These are phyloP conservation scores for Tremellales sp. DNA, from an alignment of 1,284 basidiomycete genomes.

Conservation along the genomic window DNA sequence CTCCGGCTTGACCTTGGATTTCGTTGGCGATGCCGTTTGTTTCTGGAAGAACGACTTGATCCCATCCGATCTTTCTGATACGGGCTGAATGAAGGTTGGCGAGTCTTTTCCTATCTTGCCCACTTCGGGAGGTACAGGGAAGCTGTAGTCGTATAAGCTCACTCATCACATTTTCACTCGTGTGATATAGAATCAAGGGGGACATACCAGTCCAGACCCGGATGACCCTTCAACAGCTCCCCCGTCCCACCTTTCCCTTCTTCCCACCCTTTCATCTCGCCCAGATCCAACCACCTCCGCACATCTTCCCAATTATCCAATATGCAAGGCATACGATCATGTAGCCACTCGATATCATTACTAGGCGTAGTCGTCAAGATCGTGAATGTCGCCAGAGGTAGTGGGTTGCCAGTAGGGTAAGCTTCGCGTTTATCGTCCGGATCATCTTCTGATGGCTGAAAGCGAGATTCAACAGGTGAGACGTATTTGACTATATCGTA, in stretches of 20 bases:
- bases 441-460: conserved; percentile 9
- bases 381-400: conserved; percentile 74
- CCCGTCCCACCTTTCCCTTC: conserved; percentile 51
- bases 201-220: conserved; percentile 68
- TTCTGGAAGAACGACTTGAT: conserved; percentile 83
- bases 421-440: conserved; percentile 26
- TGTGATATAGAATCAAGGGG: background rate
- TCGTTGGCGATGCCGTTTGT: conserved; percentile 48
- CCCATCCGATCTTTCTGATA: conserved; percentile 75
- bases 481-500: conserved; percentile 67
- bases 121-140: conserved; percentile 82
- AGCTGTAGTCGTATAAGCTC: conserved; percentile 55
- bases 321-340: conserved; percentile 90
- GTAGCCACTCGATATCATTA: conserved; percentile 68
- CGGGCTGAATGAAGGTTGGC: conserved; percentile 72
- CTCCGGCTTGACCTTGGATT: conserved; percentile 6
- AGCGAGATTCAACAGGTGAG: conserved; percentile 24
- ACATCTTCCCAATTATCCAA: conserved; percentile 63
- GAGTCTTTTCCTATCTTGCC: conserved; percentile 86
- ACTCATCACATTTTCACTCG: conserved; percentile 3
- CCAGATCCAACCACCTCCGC: conserved; percentile 71
- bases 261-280: conserved; percentile 60
- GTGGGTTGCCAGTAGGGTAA: conserved; percentile 52
- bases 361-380: conserved; percentile 80
- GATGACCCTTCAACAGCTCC: conserved; percentile 63